Percentiles rank a stretch among this genome's conserved stretches.
Evolutionary conservation across 169 alveolate genomes (phyloP).

Genomic region (Plasmodium coatneyi): DNA sequence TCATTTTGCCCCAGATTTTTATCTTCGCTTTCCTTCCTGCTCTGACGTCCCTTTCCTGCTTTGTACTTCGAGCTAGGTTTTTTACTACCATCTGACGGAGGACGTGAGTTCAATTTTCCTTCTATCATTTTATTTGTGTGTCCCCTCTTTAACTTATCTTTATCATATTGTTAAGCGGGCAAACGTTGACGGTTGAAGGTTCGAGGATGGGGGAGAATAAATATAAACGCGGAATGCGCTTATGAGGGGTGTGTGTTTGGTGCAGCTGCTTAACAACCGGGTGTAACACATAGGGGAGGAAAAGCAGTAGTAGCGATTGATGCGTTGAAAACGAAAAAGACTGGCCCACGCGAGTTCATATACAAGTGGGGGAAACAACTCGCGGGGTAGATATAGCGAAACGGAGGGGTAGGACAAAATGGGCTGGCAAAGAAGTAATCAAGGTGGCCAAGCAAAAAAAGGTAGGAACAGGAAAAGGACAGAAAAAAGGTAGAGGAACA

Average conservation of each 20-base stretch:
- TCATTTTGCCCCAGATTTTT: background rate
- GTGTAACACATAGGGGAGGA: background rate
- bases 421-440: background rate
- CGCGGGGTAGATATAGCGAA: background rate
- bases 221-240: background rate
- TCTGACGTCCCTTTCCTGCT: background rate
- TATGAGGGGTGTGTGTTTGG: background rate
- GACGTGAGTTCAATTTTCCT: background rate
- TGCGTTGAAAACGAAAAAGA: background rate
- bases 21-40: background rate
- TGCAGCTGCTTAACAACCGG: background rate
- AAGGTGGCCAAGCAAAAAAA: background rate
- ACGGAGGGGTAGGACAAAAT: background rate
- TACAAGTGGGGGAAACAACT: background rate
- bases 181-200: background rate
- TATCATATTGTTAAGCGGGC: conserved; percentile 1
- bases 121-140: conserved; percentile 27
- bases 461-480: background rate
- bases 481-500: background rate
- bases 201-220: background rate
- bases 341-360: background rate
- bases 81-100: background rate
- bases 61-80: background rate
- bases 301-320: background rate
- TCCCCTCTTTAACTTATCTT: background rate